Base-by-base conservation (phyloP, 257 asterid species). In the Rehmannia glutinosa region DNA sequence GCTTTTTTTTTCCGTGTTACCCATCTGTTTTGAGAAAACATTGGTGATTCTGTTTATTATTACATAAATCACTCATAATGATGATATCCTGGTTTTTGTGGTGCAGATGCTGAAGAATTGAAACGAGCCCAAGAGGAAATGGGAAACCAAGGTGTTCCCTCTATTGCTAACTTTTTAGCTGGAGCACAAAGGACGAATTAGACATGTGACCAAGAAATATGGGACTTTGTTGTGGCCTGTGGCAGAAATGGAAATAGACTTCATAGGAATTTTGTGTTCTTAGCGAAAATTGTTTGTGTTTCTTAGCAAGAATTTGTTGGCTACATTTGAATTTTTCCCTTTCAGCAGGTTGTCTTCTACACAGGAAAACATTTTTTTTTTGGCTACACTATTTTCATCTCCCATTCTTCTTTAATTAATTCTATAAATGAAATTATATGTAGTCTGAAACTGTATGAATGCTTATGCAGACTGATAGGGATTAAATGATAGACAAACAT, bases 101-200 rank as follows among this genome's bases (percentile, higher is more conserved):
- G 43, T 23, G 17, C 46, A 90, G 99, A 93, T 77, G 81, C 99
- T 1, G 99, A 93, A 77, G 99, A 93, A 83, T 72, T 93, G 78
- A 88, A 77, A 75, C 85, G 90, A 51, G 97, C 97, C 42, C 97
- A 93, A 75, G 99, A 90, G 80, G 99, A 93, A 81, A 93, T 93
- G 99, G 91, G 97, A 81, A 77, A 33, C 84, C 97, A 92, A 76
- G 98, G 98, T 15, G 93, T 83, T 54, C 98, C 98, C 1, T 85
- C 96, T 41, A 80, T 90, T 68, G 81, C 97, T 20, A 87, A 80
- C 87, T 69, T 92, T 62, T 56, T 92, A 58, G 62, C 84, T 1
- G 98, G 97, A 58, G 96, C 85, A 35, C 98, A 86, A 83, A 83
- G 97, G 79, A 71, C 85, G 23, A 83, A 81, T 64, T 83, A 76